Conservation (phyloP, 768 basidiomycete genomes). For the Pisolithus orientalis region DNA sequence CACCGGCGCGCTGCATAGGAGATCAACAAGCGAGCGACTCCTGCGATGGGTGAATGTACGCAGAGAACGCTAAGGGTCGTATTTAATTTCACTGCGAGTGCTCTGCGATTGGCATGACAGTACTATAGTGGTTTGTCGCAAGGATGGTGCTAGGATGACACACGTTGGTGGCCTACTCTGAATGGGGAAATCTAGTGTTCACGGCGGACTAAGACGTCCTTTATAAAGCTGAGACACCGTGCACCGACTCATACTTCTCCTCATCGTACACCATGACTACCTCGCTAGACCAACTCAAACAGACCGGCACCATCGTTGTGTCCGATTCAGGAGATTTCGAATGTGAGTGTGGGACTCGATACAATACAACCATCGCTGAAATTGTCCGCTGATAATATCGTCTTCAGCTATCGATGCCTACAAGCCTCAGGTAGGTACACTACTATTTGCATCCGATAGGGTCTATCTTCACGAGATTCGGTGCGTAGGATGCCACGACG, state of each 20-base stretch:
- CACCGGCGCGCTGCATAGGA: too few species aligned
- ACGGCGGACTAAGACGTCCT: background rate
- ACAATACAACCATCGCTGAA: background rate
- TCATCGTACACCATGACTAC: slow-evolving; percentile 56
- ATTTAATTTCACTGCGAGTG: too few species aligned
- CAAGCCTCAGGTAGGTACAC: slow-evolving; percentile 74
- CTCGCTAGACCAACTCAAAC: slow-evolving; percentile 80
- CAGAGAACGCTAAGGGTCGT: background rate
- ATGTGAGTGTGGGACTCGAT: slow-evolving; percentile 34
- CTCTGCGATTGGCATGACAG: background rate
- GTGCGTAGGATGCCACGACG: slow-evolving; percentile 85
- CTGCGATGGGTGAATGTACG: too few species aligned
- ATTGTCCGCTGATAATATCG: slow-evolving; percentile 20
- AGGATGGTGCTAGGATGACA: background rate
- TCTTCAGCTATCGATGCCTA: slow-evolving; percentile 84
- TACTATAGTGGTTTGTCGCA: background rate
- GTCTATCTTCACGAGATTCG: slow-evolving; percentile 4
- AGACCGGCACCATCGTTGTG: slow-evolving; percentile 92
- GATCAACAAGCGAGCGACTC: too few species aligned
- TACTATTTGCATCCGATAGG: slow-evolving; percentile 5
- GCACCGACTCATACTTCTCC: background rate
- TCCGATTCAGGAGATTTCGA: slow-evolving; percentile 98
- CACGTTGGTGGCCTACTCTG: background rate
- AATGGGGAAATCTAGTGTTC: background rate
- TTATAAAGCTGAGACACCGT: background rate